Percentiles rank a stretch among this genome's conserved stretches.
Conservation (phyloP, 208 protist species). For the Trypanosoma congolense region DNA sequence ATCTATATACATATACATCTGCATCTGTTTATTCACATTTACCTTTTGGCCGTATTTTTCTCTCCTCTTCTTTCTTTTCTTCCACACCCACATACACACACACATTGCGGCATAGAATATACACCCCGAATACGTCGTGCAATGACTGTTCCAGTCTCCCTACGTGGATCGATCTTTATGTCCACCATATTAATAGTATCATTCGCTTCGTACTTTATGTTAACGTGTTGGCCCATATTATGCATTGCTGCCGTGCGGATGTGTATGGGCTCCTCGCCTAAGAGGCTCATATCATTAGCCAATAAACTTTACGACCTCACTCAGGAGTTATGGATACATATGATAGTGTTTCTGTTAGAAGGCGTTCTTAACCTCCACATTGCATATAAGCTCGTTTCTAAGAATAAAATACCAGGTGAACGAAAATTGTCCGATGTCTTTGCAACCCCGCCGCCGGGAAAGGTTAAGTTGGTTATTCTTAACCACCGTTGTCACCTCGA, state of each 20-base stretch:
- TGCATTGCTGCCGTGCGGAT: constrained; percentile 27
- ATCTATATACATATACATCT: constrained; percentile 11
- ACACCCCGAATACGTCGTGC: neutral
- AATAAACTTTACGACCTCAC: constrained; percentile 28
- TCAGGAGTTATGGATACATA: constrained; percentile 36
- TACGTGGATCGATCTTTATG: constrained; percentile 18
- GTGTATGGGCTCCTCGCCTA: constrained; percentile 20
- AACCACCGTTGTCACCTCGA: constrained; percentile 86
- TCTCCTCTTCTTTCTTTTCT: too few relatives aligned
- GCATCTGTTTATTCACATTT: constrained; percentile 27
- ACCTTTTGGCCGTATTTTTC: constrained; percentile 15
- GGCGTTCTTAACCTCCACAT: constrained; percentile 43
- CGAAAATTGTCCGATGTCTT: constrained; percentile 10
- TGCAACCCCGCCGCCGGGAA: constrained; percentile 39
- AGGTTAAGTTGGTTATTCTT: constrained; percentile 79
- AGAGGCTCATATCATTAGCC: constrained; percentile 20
- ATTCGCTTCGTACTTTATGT: constrained; percentile 17
- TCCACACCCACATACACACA: too few relatives aligned
- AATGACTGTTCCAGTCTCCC: neutral
- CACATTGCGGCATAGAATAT: too few relatives aligned
- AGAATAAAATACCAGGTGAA: neutral
- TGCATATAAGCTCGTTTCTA: constrained; percentile 66
- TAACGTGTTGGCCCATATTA: constrained; percentile 21
- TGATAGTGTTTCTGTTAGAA: constrained; percentile 47
- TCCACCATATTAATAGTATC: constrained; percentile 16